Conservation (phyloP, 139 green algal genomes). For the Chlamydomonas sp. region DNA sequence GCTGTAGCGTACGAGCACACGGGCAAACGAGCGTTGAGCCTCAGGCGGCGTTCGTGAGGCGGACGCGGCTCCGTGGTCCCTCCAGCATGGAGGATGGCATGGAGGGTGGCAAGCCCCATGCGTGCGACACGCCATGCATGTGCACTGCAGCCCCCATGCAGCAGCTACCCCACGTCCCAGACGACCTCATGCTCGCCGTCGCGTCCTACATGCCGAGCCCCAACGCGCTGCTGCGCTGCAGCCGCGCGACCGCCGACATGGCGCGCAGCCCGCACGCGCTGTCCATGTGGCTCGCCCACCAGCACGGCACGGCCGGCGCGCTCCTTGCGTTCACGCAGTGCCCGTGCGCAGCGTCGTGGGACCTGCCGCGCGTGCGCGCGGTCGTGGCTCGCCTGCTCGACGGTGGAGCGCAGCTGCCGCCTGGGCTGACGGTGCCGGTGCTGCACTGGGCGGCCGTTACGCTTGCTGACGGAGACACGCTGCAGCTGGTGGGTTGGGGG, state of each 20-base stretch:
- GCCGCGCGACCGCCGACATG: not conserved
- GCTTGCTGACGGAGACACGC: constrained; percentile 4
- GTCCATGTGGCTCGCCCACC: not conserved
- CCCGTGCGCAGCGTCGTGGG: not conserved
- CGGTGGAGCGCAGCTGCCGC: not conserved
- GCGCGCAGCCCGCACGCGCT: not conserved
- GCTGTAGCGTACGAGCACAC: no score
- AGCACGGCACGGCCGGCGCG: not conserved
- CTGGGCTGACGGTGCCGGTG: not conserved
- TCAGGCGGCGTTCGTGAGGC: no score
- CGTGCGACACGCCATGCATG: no score
- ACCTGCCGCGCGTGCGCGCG: not conserved
- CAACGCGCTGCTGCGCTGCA: not conserved
- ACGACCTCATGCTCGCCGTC: not conserved
- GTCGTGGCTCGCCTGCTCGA: not conserved
- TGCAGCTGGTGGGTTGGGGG: no score
- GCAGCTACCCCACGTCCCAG: no score
- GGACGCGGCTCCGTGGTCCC: no score
- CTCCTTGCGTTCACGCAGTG: not conserved
- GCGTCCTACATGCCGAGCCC: not conserved
- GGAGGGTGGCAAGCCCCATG: no score
- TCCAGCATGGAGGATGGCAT: no score
- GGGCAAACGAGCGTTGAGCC: no score
- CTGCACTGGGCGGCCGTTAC: not conserved
- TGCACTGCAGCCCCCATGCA: no score